Evolutionary conservation across 345 rosid genomes (phyloP), one percentile per base, ranked within the genome.

Genomic region (Sonneratia alba): DNA sequence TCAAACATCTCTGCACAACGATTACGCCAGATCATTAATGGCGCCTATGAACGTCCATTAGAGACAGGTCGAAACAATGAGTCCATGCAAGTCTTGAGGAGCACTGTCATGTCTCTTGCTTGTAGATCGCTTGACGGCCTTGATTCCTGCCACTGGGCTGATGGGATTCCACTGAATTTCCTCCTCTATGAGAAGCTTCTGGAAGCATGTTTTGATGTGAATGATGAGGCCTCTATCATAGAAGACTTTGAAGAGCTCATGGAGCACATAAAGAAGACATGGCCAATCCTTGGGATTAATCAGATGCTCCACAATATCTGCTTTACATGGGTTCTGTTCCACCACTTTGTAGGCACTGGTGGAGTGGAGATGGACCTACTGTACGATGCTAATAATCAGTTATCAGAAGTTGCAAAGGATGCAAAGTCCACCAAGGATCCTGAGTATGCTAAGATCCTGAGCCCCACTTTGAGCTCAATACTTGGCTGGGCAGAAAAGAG

Each of bases 401-500:
- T 95, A 16, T 76, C 77, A 0, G 97, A 95, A 79, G 99, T 92
- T 82, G 92, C 97, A 51, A 92, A 88, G 83, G 99, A 95, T 78
- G 96, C 98, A 38, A 95, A 95, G 81, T 70, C 87, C 36, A 87
- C 92, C 6, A 95, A 90, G 73, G 99, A 95, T 88, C 88, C 94
- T 1, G 91, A 87, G 21, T 95, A 92, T 76, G 81, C 96, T 21
- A 89, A 86, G 79, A 83, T 90, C 78, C 84, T 95, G 75, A 95
- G 96, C 81, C 84, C 96, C 71, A 88, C 92, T 7, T 70, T 95
- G 74, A 95, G 86, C 85, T 84, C 98, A 42, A 87, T 92, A 70
- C 64, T 95, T 82, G 92, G 97, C 67, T 95, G 99, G 99, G 93
- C 93, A 62, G 99, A 95, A 85, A 85, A 95, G 76, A 85, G 99